Evolutionary conservation across 352 stramenopile genomes (phyloP), one percentile per base, ranked within the genome.

Genomic region (Phytopythium kandeliae): DNA sequence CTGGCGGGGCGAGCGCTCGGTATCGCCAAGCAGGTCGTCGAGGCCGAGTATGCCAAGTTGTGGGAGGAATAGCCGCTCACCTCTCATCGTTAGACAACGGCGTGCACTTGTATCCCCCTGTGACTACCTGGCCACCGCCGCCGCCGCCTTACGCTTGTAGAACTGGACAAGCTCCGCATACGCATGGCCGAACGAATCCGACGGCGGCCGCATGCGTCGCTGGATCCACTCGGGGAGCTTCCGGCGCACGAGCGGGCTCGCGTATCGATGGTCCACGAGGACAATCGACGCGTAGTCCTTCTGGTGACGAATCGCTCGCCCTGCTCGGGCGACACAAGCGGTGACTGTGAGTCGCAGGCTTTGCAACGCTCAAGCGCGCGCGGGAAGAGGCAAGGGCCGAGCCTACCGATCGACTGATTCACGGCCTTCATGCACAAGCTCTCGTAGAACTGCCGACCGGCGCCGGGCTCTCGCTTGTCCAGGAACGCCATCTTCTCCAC

Each of bases 351-450:
- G 17, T 6, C 6, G n/a, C n/a, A n/a, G n/a, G n/a, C n/a, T n/a
- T n/a, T n/a, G n/a, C n/a, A n/a, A n/a, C n/a, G n/a, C n/a, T n/a
- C n/a, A n/a, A n/a, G n/a, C n/a, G n/a, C n/a, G n/a, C n/a, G n/a
- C n/a, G n/a, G n/a, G n/a, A n/a, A n/a, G n/a, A n/a, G n/a, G n/a
- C n/a, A n/a, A n/a, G n/a, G n/a, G n/a, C n/a, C 19, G 13, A 22
- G 63, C 72, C n/a, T 67, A 71, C 97, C 97, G 43, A 99, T 98
- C 26, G 89, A 98, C 71, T 99, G 97, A 65, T 99, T 99, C 13
- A 99, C 96, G 0, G 96, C 96, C 56, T 95, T 97, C 92, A 99
- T 98, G 63, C 97, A 99, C 33, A 99, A 65, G 61, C 97, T 98
- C 50, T 98, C 87, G 69, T 99, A 99, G 57, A 98, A 98, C 35